phyloP scores from a whole-genome alignment of 495 filamentous ascomycete genomes.

The Trichoderma parareesei region DNA sequence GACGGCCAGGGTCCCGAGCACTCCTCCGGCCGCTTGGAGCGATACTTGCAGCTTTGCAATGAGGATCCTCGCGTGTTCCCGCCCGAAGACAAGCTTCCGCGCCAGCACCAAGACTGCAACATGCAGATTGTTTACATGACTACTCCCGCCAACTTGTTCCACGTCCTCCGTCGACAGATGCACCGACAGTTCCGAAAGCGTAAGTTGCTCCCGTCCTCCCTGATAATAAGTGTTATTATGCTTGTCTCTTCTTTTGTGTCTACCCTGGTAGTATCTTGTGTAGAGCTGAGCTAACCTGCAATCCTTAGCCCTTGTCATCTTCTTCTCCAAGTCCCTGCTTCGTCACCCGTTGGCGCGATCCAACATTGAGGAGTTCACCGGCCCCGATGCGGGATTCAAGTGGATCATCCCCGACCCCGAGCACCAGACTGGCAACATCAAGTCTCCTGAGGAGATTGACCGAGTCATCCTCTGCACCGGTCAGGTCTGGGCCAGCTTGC shows the following conservation, averaged over 20 bases:
- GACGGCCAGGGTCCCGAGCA: constrained; percentile 98
- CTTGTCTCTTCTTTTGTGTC: not conserved
- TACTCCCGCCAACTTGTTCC: constrained; percentile 87
- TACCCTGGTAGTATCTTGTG: not conserved
- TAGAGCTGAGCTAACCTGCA: constrained; percentile 28
- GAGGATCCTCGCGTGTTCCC: constrained; percentile 95
- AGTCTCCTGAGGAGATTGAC: constrained; percentile 77
- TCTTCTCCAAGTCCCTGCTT: constrained; percentile 94
- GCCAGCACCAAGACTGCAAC: constrained; percentile 98
- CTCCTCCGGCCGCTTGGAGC: constrained; percentile 94
- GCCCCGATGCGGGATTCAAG: constrained; percentile 76
- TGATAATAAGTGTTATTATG: not conserved
- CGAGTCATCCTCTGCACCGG: constrained; percentile 91
- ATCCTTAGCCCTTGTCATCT: constrained; percentile 71
- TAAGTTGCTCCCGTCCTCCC: constrained; percentile 39
- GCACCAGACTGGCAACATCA: constrained; percentile 63
- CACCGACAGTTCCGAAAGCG: constrained; percentile 98
- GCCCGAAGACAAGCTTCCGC: constrained; percentile 74
- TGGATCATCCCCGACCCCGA: constrained; percentile 89
- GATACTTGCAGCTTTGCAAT: constrained; percentile 95
- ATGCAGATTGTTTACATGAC: constrained; percentile 98
- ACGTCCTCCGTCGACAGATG: constrained; percentile 93
- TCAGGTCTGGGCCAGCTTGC: constrained; percentile 83
- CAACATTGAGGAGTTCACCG: constrained; percentile 78
- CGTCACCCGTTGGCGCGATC: constrained; percentile 89